Evolutionary conservation across 2,329 filamentous ascomycete genomes (phyloP).

Genomic region (Penicillium crustosum): DNA sequence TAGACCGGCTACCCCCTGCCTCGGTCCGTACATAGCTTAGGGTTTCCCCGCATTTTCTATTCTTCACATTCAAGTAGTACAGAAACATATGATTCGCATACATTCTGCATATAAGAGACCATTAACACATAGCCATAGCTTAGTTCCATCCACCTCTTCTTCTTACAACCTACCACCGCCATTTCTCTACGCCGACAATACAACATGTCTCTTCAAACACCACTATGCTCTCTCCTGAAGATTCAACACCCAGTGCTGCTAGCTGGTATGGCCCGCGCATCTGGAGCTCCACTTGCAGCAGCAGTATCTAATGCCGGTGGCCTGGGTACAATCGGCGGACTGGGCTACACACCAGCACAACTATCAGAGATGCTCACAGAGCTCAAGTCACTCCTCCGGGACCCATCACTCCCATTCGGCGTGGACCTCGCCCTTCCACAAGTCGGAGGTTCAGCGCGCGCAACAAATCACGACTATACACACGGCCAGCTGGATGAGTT

Average conservation of each 20-base stretch:
- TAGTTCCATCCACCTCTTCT: neutral
- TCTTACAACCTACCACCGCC: neutral
- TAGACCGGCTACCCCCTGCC: conserved; percentile 12
- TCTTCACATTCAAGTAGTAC: neutral
- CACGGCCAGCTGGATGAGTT: conserved; percentile 83
- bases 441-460: conserved; percentile 76
- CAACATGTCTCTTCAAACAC: conserved; percentile 64
- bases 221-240: conserved; percentile 72
- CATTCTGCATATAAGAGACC: neutral
- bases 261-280: conserved; percentile 89
- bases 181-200: neutral
- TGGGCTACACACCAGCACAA: conserved; percentile 71
- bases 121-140: neutral
- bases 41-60: conserved; percentile 1
- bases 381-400: conserved; percentile 71
- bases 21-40: conserved; percentile 17
- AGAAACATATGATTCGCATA: neutral
- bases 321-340: conserved; percentile 62
- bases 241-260: conserved; percentile 89
- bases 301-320: conserved; percentile 88
- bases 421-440: conserved; percentile 90
- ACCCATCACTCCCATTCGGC: conserved; percentile 76
- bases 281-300: conserved; percentile 73
- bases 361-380: conserved; percentile 80
- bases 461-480: conserved; percentile 96